A percentile compares a stretch with the other conserved stretches of the same genome.
phyloP scores from a whole-genome alignment of 1,139 yeast species.

The Blastobotrys apis region DNA sequence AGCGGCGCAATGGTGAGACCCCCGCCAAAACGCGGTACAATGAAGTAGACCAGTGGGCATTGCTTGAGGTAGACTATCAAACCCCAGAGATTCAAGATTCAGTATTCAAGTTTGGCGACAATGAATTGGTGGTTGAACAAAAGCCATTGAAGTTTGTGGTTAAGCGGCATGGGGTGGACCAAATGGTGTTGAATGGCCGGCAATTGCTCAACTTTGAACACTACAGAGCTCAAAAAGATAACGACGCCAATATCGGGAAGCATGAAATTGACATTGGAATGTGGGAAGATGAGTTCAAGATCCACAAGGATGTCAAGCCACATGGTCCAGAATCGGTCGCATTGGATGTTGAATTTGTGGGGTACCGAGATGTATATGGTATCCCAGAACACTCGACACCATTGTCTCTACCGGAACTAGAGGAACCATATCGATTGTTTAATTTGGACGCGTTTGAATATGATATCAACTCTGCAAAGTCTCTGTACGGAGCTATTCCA shows the following conservation, averaged over 20 bases:
- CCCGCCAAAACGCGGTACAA: slow-evolving; percentile 7
- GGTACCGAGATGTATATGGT: slow-evolving; percentile 65
- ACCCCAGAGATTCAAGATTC: neutral
- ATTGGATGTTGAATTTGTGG: slow-evolving; percentile 61
- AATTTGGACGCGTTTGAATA: slow-evolving; percentile 93
- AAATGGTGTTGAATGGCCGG: slow-evolving; percentile 61
- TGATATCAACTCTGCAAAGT: slow-evolving; percentile 67
- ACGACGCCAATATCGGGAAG: slow-evolving; percentile 12
- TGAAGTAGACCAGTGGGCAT: slow-evolving; percentile 11
- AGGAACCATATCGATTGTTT: slow-evolving; percentile 72
- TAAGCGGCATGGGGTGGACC: slow-evolving; percentile 41
- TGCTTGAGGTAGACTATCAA: slow-evolving; percentile 3
- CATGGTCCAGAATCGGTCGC: slow-evolving; percentile 89
- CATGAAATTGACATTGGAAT: slow-evolving; percentile 27
- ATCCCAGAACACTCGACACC: slow-evolving; percentile 91
- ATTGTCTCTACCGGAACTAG: slow-evolving; percentile 46
- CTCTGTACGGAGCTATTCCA: slow-evolving; percentile 93
- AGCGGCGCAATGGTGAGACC: slow-evolving; percentile 6
- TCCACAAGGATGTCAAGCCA: slow-evolving; percentile 55
- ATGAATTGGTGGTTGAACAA: slow-evolving; percentile 40
- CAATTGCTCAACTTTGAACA: slow-evolving; percentile 74
- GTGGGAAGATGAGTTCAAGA: slow-evolving; percentile 38
- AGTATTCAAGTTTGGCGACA: slow-evolving; percentile 18
- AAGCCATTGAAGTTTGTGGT: slow-evolving; percentile 51
- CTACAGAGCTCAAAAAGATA: slow-evolving; percentile 41